Conservation (phyloP, 495 filamentous ascomycete genomes). For the Pyrenula aspistea region DNA sequence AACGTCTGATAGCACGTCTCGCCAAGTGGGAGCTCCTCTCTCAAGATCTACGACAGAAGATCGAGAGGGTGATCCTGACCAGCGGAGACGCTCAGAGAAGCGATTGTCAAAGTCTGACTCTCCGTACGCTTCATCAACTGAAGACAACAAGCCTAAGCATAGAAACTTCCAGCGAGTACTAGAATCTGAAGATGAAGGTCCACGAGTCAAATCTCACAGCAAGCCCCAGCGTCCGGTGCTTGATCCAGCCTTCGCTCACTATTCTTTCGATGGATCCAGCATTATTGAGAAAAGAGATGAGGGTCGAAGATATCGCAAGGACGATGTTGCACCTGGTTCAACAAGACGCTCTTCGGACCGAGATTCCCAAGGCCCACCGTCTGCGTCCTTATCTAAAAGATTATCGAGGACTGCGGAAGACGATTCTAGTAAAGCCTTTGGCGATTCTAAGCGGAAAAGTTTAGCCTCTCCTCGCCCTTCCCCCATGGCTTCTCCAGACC, state of each 20-base stretch:
- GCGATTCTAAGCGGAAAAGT: not conserved
- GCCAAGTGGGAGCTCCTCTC: slow-evolving; percentile 19
- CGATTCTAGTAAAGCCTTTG: not conserved
- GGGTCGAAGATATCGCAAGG: not conserved
- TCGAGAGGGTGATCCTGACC: slow-evolving; percentile 9
- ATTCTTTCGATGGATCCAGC: not conserved
- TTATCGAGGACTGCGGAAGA: not conserved
- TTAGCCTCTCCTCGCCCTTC: slow-evolving; percentile 9
- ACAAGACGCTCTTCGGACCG: slow-evolving; percentile 3
- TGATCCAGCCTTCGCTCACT: not conserved
- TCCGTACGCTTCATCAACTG: not conserved
- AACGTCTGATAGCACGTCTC: not conserved
- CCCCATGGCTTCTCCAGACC: not conserved
- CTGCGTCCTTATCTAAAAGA: not conserved
- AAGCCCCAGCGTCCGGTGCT: not conserved
- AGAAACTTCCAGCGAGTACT: not conserved
- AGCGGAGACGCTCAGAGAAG: slow-evolving; percentile 18
- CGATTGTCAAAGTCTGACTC: not conserved
- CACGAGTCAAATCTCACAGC: not conserved
- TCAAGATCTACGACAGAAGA: slow-evolving; percentile 10
- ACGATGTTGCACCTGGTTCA: slow-evolving; percentile 2
- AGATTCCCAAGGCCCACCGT: not conserved
- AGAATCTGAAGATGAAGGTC: not conserved
- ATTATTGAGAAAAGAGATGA: not conserved
- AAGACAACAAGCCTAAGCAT: not conserved